Base-by-base conservation (phyloP, 2,329 filamentous ascomycete genomes). In the Neopestalotiopsis sp. region DNA sequence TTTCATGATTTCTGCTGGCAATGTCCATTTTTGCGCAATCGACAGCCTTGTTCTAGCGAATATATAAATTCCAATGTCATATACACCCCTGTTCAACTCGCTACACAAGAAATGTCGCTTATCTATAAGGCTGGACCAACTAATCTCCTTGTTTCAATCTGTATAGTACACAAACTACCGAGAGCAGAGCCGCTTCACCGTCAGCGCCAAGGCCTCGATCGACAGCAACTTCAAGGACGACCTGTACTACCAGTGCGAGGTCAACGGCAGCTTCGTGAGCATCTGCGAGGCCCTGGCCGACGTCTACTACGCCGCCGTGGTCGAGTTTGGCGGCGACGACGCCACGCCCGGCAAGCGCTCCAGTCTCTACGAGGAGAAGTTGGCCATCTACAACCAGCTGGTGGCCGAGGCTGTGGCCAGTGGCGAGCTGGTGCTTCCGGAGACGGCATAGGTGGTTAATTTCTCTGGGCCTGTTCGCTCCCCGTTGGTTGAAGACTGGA, bases 161-260 rank as follows among this genome's bases (percentile, higher is more conserved):
- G 2, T n/a, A 7, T 4, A 53, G 45, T 87, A 87, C 74, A 78
- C 81, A 20, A 89, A 89, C 77, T 88, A 83, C 75, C 84, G 85
- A 65, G 68, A 66, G 1, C 86, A 88, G 73, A 76, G 66, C 2
- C 82, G 87, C 2, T 87, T 88, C 75, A 83, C 79, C 3, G 34
- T 38, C 6, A 75, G 71, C 6, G 78, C 75, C 66, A 85, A 84
- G 73, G 66, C 75, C n/a, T 76, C 70, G 34, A 84, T 89, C 57
- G 87, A 89, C 65, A 72, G 76, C 62, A 84, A 86, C n/a, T 88
- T 89, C 74, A 82, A 81, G 73, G 72, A 42, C 0, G 84, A 86
- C 49, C 69, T 83, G 2, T 79, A 80, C 69, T 79, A 74, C 65
- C 81, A 83, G 63, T 84, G 82, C 71, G 62, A 71, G 0, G 69